phyloP scores from a whole-genome alignment of 331 rosid genomes.

The Quercus lobata region DNA sequence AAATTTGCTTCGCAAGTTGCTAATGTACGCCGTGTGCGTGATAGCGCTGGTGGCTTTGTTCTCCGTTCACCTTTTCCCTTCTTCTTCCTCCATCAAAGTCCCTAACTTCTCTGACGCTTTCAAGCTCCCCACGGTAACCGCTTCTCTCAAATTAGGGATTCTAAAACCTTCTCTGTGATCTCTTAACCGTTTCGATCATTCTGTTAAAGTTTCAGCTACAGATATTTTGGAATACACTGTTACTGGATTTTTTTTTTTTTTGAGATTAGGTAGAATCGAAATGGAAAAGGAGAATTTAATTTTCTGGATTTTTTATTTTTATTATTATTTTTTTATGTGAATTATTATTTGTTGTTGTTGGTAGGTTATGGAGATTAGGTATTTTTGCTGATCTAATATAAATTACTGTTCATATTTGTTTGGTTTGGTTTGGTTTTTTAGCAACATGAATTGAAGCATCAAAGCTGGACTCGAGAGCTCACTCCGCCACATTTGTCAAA shows the following conservation, averaged over 20 bases:
- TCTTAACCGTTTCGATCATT: too few relatives aligned
- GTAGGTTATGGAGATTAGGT: background rate
- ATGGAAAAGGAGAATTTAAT: conserved; percentile 3
- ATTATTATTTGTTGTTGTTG: background rate
- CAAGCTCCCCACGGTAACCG: conserved; percentile 65
- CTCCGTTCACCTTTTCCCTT: conserved; percentile 58
- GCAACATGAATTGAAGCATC: conserved; percentile 46
- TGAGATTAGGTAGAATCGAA: background rate
- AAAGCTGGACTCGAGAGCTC: conserved; percentile 79
- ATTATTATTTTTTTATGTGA: background rate
- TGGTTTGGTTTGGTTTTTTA: conserved; percentile 13
- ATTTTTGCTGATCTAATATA: conserved; percentile 18
- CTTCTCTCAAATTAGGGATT: background rate
- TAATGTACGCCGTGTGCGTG: conserved; percentile 56
- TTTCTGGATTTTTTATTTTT: background rate
- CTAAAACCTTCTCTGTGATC: too few relatives aligned
- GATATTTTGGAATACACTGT: too few relatives aligned
- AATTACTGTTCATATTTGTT: conserved; percentile 4
- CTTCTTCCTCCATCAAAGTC: conserved; percentile 29
- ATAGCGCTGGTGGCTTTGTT: conserved; percentile 51
- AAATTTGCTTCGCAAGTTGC: conserved; percentile 48
- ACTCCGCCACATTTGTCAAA: conserved; percentile 60
- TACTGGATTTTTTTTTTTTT: background rate
- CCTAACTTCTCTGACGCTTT: conserved; percentile 51
- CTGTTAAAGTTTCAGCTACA: too few relatives aligned